Base-by-base conservation (phyloP, 306 rosid species). In the Corylus heterophylla region DNA sequence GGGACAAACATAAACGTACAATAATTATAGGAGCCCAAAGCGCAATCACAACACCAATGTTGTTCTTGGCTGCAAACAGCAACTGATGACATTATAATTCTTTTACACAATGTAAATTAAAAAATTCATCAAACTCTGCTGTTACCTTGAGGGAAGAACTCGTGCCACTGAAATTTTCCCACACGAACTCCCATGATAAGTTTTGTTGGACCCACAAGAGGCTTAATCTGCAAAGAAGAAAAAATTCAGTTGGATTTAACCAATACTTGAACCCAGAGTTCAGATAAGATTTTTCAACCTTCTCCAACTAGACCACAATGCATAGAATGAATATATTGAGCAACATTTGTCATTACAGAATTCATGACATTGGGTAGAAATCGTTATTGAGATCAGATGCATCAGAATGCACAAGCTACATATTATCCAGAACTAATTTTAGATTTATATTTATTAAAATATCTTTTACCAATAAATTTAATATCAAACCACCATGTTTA, bases 1-100 rank as follows among this genome's bases (percentile, higher is more conserved):
- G 74, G 31, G 58, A 68, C 49, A 74, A 75, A 81, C 69, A 76
- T 69, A 66, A 49, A 86, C 99, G 45, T 89, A 95, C 99, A 82
- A 95, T 95, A 82, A 95, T 78, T 83, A 95, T 78, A 62, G 99
- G 99, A 85, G 97, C 81, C 99, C 99, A 95, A 37, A 95, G 72
- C 42, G 92, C 89, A 81, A 93, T 84, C 83, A 95, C 98, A 59
- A 95, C 98, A 74, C 97, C 98, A 14, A 92, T 83, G 89, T 95
- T 95, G 74, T 74, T 88, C 83, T 64, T 85, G 73, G 97, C 98
- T 95, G 98, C 87, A 89, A 76, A 84, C 16, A 82, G 73, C 37
- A 77, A 76, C 80, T 48, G 77, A 79, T 76, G 84, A 82, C 64
- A 75, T 81, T 69, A 83, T 14, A 22, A 82, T 67, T 78, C 58